A percentile compares a stretch with the other conserved stretches of the same genome.
These are phyloP conservation scores for Dendrobium chrysotoxum DNA, from an alignment of 106 monocot genomes.

Conservation along the genomic window DNA sequence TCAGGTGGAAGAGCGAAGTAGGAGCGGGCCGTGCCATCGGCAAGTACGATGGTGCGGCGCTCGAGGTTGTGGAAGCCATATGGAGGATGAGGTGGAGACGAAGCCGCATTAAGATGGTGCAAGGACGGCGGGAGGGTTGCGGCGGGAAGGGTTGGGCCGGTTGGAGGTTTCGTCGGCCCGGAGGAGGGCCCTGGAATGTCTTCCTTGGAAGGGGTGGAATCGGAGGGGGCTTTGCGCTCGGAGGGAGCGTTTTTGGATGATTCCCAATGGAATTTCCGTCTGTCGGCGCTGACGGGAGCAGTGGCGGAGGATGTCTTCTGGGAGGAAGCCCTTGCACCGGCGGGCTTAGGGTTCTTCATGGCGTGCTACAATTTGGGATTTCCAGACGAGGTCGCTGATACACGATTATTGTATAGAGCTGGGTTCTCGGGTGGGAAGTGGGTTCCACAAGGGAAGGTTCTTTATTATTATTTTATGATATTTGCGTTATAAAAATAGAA, in stretches of 20 bases:
- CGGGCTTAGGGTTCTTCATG: slow-evolving; percentile 23
- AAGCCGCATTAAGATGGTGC: not conserved
- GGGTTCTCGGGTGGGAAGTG: too few species aligned
- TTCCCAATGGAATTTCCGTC: slow-evolving; percentile 16
- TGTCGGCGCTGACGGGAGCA: not conserved
- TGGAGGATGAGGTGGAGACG: slow-evolving; percentile 17
- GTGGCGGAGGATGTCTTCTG: not conserved
- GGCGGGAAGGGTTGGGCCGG: slow-evolving; percentile 4
- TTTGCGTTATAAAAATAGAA: too few species aligned
- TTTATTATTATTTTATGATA: too few species aligned
- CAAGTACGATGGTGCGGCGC: slow-evolving; percentile 48
- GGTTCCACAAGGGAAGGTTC: too few species aligned
- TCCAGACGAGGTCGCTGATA: too few species aligned
- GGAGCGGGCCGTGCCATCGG: slow-evolving; percentile 45
- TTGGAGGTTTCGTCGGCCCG: not conserved
- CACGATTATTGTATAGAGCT: too few species aligned
- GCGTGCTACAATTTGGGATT: not conserved
- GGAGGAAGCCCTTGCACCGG: slow-evolving; percentile 7
- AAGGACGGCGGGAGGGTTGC: slow-evolving; percentile 3
- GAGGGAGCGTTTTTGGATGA: slow-evolving; percentile 5
- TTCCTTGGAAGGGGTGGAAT: slow-evolving; percentile 7
- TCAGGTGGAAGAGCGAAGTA: slow-evolving; percentile 50
- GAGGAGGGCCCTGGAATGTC: slow-evolving; percentile 4
- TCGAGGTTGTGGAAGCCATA: slow-evolving; percentile 67
- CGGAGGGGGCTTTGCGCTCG: not conserved